Conservation (phyloP, 1,139 yeast genomes). For the Pichia sp. region DNA sequence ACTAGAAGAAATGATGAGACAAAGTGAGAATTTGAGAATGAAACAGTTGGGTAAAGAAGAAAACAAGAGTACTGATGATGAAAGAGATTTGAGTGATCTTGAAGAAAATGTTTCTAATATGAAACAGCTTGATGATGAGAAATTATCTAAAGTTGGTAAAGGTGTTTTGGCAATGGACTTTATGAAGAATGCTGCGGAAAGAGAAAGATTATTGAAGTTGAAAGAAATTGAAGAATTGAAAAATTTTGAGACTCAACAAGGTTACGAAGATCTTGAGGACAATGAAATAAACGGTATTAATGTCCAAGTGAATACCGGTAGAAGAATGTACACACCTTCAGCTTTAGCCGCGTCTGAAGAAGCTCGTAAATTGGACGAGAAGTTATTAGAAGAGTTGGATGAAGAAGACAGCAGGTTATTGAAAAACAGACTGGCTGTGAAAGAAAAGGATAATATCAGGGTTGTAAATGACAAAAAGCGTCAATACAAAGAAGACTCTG, state of each 20-base stretch:
- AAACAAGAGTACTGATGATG: constrained; percentile 37
- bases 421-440: constrained; percentile 27
- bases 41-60: constrained; percentile 66
- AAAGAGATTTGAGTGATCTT: constrained; percentile 41
- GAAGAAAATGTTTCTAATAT: constrained; percentile 36
- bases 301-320: constrained; percentile 58
- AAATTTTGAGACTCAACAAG: constrained; percentile 38
- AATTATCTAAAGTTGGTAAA: constrained; percentile 50
- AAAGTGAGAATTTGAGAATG: constrained; percentile 69
- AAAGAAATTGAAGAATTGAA: constrained; percentile 45
- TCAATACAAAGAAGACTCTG: constrained; percentile 2
- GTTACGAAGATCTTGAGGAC: constrained; percentile 24
- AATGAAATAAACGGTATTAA: constrained; percentile 34
- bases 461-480: constrained; percentile 3
- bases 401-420: constrained; percentile 41
- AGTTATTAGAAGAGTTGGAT: constrained; percentile 40
- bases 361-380: constrained; percentile 33
- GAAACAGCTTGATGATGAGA: constrained; percentile 28
- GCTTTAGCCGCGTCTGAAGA: constrained; percentile 39
- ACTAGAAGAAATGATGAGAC: constrained; percentile 87
- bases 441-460: constrained; percentile 8
- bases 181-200: constrained; percentile 80
- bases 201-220: constrained; percentile 47
- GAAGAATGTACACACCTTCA: constrained; percentile 76
- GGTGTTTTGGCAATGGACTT: constrained; percentile 93